Evolutionary conservation across 176 grass and related monocot species (phyloP).

Genomic region (Urochloa ruziziensis): DNA sequence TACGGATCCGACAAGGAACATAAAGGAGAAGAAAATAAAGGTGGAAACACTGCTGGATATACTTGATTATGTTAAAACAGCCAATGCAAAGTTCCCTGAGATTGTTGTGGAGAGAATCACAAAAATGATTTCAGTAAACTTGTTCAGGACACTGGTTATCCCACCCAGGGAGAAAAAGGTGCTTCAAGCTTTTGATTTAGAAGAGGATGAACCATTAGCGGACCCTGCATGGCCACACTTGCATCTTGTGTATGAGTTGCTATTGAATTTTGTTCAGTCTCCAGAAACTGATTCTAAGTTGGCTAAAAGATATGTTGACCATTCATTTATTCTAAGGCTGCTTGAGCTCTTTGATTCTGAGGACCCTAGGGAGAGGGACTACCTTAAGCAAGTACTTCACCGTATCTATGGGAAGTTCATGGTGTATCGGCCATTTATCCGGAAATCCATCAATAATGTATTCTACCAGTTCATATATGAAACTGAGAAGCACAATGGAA

Average conservation of each 20-base stretch:
- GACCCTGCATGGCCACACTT: conserved; percentile 61
- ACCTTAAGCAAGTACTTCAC: conserved; percentile 49
- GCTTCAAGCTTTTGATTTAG: conserved; percentile 33
- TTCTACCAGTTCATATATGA: conserved; percentile 61
- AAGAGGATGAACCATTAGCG: conserved; percentile 42
- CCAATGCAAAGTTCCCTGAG: conserved; percentile 31
- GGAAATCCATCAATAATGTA: conserved; percentile 49
- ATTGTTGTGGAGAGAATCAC: conserved; percentile 22
- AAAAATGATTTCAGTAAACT: conserved; percentile 43
- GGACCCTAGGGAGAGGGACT: conserved; percentile 52
- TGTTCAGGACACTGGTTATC: conserved; percentile 47
- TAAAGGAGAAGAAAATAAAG: conserved; percentile 53
- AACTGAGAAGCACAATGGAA: conserved; percentile 55
- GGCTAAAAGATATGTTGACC: conserved; percentile 48
- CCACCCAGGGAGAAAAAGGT: conserved; percentile 27
- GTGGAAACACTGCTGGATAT: conserved; percentile 33
- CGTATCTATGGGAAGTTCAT: conserved; percentile 64
- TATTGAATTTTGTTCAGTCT: conserved; percentile 44
- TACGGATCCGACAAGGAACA: conserved; percentile 17
- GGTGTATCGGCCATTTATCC: conserved; percentile 55
- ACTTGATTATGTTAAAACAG: conserved; percentile 34
- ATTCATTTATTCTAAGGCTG: conserved; percentile 46
- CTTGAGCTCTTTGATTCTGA: conserved; percentile 62
- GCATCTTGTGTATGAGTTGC: conserved; percentile 46
- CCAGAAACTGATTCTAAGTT: conserved; percentile 49